Conservation (phyloP, 148 eudicot genomes). For the Cornus florida region DNA sequence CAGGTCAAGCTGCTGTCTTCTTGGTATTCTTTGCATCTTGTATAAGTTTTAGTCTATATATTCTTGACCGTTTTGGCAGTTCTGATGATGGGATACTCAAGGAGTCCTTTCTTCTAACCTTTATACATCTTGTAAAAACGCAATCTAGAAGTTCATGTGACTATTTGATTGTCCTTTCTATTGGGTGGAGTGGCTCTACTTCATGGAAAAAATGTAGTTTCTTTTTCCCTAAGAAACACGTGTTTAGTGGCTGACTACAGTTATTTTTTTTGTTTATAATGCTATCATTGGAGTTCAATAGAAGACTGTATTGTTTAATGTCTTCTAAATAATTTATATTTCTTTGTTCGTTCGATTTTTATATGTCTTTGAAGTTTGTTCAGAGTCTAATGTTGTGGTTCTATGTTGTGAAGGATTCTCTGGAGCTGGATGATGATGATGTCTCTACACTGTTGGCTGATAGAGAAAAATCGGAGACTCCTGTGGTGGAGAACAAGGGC, state of each 20-base stretch:
- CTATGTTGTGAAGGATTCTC: constrained; percentile 38
- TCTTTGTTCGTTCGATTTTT: background rate
- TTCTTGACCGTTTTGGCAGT: background rate
- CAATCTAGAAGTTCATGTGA: background rate
- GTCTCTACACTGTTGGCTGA: constrained; percentile 24
- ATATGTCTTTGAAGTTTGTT: background rate
- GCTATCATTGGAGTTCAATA: background rate
- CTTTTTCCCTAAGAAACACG: background rate
- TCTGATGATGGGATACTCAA: background rate
- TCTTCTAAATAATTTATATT: background rate
- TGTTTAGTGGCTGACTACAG: background rate
- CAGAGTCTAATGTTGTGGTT: background rate
- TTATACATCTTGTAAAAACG: background rate
- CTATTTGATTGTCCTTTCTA: background rate
- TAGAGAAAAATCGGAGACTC: constrained; percentile 21
- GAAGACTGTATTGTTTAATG: background rate
- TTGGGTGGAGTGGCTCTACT: background rate
- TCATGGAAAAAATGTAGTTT: background rate
- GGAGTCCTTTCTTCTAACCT: background rate
- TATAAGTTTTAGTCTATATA: background rate
- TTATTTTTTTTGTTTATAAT: background rate
- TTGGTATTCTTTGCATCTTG: background rate
- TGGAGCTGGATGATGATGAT: constrained; percentile 61
- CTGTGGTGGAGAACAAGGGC: constrained; percentile 25
- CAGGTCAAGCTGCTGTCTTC: background rate